phyloP scores from a whole-genome alignment of 768 basidiomycete species.

The Podaxis sp. region DNA sequence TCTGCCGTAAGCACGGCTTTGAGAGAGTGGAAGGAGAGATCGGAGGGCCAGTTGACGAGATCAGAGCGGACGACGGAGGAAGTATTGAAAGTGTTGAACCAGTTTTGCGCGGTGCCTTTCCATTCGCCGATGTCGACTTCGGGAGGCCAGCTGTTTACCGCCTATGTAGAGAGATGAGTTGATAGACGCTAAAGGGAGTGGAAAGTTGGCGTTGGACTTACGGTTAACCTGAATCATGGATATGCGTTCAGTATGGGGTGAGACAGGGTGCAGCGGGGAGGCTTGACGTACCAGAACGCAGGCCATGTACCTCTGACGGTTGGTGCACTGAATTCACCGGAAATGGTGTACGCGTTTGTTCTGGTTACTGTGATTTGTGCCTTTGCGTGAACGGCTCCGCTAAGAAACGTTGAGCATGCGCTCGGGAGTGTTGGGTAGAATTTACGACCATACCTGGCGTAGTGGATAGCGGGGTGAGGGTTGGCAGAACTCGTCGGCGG shows the following conservation, averaged over 20 bases:
- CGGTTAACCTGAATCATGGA: constrained; percentile 1
- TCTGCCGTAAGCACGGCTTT: constrained; percentile 40
- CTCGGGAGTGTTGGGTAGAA: background rate
- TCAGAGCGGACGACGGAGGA: constrained; percentile 38
- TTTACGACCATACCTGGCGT: constrained; percentile 28
- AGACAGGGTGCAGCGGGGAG: background rate
- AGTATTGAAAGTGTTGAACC: constrained; percentile 46
- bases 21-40: constrained; percentile 41
- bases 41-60: constrained; percentile 39
- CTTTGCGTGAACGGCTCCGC: constrained; percentile 41
- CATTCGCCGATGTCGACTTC: constrained; percentile 44
- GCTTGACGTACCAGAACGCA: constrained; percentile 35
- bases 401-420: constrained; percentile 8
- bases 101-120: constrained; percentile 43
- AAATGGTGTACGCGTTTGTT: constrained; percentile 33
- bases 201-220: background rate
- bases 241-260: background rate
- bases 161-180: constrained; percentile 19
- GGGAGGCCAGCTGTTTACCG: constrained; percentile 42
- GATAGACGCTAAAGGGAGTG: background rate
- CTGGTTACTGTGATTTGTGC: constrained; percentile 40
- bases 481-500: constrained; percentile 40
- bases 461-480: constrained; percentile 42
- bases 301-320: constrained; percentile 42
- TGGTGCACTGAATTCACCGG: constrained; percentile 42